Evolutionary conservation across 2,329 filamentous ascomycete species (phyloP).

Genomic region (Xylariaceae sp.): DNA sequence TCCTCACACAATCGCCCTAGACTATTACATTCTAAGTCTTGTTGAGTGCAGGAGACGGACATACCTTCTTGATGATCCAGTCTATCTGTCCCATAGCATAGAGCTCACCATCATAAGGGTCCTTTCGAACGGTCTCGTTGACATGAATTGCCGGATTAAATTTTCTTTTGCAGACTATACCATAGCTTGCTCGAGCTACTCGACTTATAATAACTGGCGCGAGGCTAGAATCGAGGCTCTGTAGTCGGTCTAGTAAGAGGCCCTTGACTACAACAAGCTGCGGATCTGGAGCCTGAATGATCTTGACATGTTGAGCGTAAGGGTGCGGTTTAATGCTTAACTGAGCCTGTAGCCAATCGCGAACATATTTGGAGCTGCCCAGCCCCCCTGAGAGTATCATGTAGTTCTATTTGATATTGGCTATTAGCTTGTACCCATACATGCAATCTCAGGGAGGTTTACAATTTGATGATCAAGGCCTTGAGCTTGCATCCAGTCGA

Average conservation of each 20-base stretch:
- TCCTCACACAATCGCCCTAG: conserved; percentile 50
- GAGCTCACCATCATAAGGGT: conserved; percentile 44
- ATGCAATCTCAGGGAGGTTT: conserved; percentile 31
- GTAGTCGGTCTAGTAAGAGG: conserved; percentile 57
- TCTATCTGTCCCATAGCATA: conserved; percentile 52
- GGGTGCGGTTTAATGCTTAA: conserved; percentile 45
- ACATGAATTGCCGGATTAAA: conserved; percentile 48
- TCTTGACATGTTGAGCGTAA: conserved; percentile 45
- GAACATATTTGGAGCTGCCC: conserved; percentile 54
- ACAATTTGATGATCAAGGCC: conserved; percentile 46
- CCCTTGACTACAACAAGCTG: conserved; percentile 63
- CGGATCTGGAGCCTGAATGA: conserved; percentile 56
- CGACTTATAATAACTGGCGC: conserved; percentile 51
- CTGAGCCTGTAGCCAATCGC: conserved; percentile 49
- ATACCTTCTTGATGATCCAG: conserved; percentile 50
- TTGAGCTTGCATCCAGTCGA: conserved; percentile 47
- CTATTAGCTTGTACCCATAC: too few relatives aligned
- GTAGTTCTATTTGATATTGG: conserved; percentile 41
- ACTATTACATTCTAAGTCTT: conserved; percentile 4
- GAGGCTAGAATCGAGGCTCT: conserved; percentile 50
- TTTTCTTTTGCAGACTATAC: conserved; percentile 47
- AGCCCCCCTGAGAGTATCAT: conserved; percentile 55
- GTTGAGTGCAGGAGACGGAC: neutral
- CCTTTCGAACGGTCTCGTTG: conserved; percentile 45
- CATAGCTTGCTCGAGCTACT: conserved; percentile 52